These are phyloP conservation scores for Caryopteris hybrid DNA, from an alignment of 305 asterid genomes.

Conservation along the genomic window DNA sequence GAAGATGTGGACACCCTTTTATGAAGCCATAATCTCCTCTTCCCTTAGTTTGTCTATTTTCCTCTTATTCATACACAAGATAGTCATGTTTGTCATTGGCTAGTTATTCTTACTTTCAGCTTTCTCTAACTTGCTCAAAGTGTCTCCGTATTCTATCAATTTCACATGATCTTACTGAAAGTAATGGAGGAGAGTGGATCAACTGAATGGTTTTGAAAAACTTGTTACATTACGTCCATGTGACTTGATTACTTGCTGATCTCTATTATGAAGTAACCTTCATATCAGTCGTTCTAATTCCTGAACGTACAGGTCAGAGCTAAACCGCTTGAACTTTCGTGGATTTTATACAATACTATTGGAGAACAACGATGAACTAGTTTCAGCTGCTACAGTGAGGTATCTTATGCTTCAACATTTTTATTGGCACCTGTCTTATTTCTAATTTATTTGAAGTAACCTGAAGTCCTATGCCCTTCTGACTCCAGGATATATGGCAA, in stretches of 20 bases:
- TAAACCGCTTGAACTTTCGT: conserved; percentile 71
- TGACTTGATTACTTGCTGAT: not conserved
- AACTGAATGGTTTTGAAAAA: not conserved
- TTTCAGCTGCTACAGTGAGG: conserved; percentile 86
- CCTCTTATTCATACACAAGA: too few species aligned
- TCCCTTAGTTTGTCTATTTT: not conserved
- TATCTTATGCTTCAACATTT: conserved; percentile 25
- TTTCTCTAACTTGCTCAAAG: too few species aligned
- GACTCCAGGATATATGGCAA: conserved; percentile 69
- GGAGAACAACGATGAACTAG: conserved; percentile 68
- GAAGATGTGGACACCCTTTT: not conserved
- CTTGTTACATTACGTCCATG: not conserved
- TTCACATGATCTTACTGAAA: not conserved
- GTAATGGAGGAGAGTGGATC: not conserved
- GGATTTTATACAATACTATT: conserved; percentile 76
- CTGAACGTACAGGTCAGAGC: conserved; percentile 59
- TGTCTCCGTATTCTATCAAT: too few species aligned
- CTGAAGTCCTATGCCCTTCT: conserved; percentile 5
- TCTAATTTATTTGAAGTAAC: not conserved
- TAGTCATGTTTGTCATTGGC: too few species aligned
- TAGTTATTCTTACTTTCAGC: too few species aligned
- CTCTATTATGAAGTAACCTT: not conserved
- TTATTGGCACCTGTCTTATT: conserved; percentile 8
- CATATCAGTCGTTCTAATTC: not conserved
- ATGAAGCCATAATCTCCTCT: not conserved